Evolutionary conservation across 306 rosid species (phyloP), one percentile per base, ranked within the genome.

Genomic region (Delonix regia): DNA sequence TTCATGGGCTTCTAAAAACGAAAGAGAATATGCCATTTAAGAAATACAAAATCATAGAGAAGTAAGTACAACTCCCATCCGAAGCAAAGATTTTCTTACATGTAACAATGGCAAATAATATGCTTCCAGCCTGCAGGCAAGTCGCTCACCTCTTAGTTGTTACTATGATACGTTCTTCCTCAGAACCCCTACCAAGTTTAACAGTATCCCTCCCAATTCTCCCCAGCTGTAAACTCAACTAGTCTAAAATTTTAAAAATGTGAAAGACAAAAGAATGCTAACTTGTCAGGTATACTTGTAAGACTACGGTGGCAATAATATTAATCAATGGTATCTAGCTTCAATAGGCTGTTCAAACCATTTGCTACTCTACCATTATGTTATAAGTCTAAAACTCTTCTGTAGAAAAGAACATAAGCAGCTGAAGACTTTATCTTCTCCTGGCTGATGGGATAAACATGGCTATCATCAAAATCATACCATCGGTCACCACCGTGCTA

Each of bases 391-490:
- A 76, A 77, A 73, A 88, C 90, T 87, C 97, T 93, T 90, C 94
- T 76, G 90, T 92, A 95, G 88, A 95, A 95, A 80, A 95, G 96
- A 91, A 95, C 98, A 85, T 95, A 95, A 7, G 97, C 98, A 66
- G 98, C 97, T 47, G 98, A 86, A 85, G 98, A 88, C 90, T 95
- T 95, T 77, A 93, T 93, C 97, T 89, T 95, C 87, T 91, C 99
- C 73, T 47, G 84, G 86, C 80, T 84, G 88, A 95, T 81, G 71
- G 97, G 93, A 86, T 79, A n/a, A 76, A 95, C 99, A 41, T 81
- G 88, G 87, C 98, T 91, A 85, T 95, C 98, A 69, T 95, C 98
- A 45, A 95, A 95, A 71, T 95, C 96, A 45, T 89, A 95, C 98
- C 99, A 95, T 69, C 83, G 98, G 78, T 95, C 97, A 33, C 90